Evolutionary conservation across 2,329 filamentous ascomycete species (phyloP).

Genomic region (Capronia coronata): DNA sequence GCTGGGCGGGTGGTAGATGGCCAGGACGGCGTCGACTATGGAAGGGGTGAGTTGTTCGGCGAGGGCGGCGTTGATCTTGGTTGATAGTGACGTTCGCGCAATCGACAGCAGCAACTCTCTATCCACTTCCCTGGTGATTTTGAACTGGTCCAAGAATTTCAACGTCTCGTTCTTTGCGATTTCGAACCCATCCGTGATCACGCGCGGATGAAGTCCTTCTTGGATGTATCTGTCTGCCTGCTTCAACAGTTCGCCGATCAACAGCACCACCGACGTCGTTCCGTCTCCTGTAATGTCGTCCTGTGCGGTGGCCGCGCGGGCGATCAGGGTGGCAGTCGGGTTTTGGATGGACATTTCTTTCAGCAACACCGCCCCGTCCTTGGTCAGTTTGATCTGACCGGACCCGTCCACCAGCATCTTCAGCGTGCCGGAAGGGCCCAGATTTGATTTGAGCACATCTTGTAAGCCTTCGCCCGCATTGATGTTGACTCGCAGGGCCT

Average conservation of each 20-base stretch:
- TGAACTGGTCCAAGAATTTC: constrained; percentile 94
- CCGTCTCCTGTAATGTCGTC: constrained; percentile 98
- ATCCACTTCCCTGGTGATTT: constrained; percentile 80
- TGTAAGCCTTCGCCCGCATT: constrained; percentile 86
- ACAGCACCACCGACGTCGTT: constrained; percentile 88
- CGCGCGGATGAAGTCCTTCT: constrained; percentile 91
- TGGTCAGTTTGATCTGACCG: constrained; percentile 94
- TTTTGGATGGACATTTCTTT: constrained; percentile 54
- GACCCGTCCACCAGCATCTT: constrained; percentile 81
- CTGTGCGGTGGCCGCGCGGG: constrained; percentile 83
- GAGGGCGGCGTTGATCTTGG: constrained; percentile 84
- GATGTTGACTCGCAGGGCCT: constrained; percentile 96
- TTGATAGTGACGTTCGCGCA: constrained; percentile 86
- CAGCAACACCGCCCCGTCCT: constrained; percentile 85
- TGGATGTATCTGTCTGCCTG: constrained; percentile 94
- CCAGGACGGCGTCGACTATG: constrained; percentile 91
- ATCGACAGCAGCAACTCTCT: constrained; percentile 89
- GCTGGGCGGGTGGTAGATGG: constrained; percentile 80
- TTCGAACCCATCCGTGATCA: constrained; percentile 96
- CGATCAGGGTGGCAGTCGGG: constrained; percentile 81
- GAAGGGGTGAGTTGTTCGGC: constrained; percentile 87
- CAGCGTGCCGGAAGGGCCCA: constrained; percentile 87
- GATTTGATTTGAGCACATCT: constrained; percentile 92
- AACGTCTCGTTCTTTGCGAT: constrained; percentile 89
- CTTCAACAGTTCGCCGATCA: constrained; percentile 95